Conservation (phyloP, 2,329 filamentous ascomycete genomes). For the Tolypocladium amazonense region DNA sequence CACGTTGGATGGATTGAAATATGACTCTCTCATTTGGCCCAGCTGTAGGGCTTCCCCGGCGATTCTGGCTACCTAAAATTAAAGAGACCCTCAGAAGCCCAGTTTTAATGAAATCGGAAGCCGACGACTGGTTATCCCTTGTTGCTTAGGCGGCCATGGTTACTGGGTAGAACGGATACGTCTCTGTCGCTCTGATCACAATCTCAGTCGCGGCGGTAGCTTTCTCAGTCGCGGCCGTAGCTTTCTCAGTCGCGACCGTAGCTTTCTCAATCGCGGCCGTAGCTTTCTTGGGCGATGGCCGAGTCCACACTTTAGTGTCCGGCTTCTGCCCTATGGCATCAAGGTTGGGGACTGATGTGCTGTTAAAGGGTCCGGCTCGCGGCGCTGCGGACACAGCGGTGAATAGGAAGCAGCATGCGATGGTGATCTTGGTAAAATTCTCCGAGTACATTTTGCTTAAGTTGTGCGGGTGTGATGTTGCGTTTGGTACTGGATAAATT, state of each 20-base stretch:
- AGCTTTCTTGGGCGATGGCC: too few relatives aligned
- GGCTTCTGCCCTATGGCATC: too few relatives aligned
- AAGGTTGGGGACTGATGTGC: too few relatives aligned
- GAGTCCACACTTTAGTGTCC: too few relatives aligned
- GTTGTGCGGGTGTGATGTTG: background rate
- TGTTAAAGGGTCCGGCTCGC: background rate
- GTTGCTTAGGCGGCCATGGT: background rate
- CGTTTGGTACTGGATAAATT: background rate
- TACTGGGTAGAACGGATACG: background rate
- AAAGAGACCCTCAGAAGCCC: too few relatives aligned
- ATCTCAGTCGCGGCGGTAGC: too few relatives aligned
- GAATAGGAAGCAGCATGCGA: background rate
- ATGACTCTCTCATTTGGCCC: background rate
- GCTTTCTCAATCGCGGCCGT: too few relatives aligned
- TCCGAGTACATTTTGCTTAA: background rate
- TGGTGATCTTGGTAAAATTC: background rate
- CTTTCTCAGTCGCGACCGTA: too few relatives aligned
- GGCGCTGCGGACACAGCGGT: background rate
- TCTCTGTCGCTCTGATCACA: background rate
- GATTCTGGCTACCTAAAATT: too few relatives aligned
- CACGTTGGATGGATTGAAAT: background rate
- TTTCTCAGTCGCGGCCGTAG: too few relatives aligned
- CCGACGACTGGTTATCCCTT: background rate
- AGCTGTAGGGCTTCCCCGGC: too few relatives aligned
- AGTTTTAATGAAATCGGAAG: too few relatives aligned